Conservation (phyloP, 768 basidiomycete species). For the Lentinula raphanica region DNA sequence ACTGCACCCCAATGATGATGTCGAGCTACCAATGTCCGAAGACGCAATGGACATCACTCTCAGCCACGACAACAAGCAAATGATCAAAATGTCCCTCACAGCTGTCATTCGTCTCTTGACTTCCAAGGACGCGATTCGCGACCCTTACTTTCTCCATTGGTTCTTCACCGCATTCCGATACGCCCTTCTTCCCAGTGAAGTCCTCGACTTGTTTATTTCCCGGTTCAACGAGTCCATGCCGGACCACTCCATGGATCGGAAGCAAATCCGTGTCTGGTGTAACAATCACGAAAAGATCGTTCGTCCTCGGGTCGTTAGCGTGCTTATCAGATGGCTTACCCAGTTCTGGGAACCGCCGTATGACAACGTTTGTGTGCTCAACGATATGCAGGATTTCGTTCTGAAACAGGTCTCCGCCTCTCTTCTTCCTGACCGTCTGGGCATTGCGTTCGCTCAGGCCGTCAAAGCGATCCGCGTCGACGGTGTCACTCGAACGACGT, state of each 20-base stretch:
- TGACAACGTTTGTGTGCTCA: conserved; percentile 39
- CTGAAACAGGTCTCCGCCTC: conserved; percentile 16
- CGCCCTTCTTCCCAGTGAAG: conserved; percentile 39
- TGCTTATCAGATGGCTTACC: conserved; percentile 69
- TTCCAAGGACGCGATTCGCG: conserved; percentile 21
- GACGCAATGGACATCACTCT: conserved; percentile 2
- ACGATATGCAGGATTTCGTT: conserved; percentile 20
- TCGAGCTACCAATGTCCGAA: conserved; percentile 4
- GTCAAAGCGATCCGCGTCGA: conserved; percentile 22
- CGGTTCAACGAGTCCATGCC: conserved; percentile 42
- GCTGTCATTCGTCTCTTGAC: conserved; percentile 25
- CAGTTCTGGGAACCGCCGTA: conserved; percentile 55
- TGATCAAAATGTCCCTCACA: background rate
- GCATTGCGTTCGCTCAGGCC: conserved; percentile 12
- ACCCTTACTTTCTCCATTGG: conserved; percentile 33
- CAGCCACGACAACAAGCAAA: background rate
- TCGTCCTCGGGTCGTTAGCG: conserved; percentile 53
- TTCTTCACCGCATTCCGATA: conserved; percentile 59
- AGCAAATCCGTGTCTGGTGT: conserved; percentile 32
- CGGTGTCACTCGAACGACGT: background rate
- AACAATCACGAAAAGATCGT: conserved; percentile 36
- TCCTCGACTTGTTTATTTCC: conserved; percentile 34
- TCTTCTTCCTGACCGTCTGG: conserved; percentile 15
- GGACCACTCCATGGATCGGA: conserved; percentile 19
- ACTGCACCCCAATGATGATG: conserved; percentile 16